phyloP scores from a whole-genome alignment of 2,329 filamentous ascomycete species.

The Cadophora sp. region DNA sequence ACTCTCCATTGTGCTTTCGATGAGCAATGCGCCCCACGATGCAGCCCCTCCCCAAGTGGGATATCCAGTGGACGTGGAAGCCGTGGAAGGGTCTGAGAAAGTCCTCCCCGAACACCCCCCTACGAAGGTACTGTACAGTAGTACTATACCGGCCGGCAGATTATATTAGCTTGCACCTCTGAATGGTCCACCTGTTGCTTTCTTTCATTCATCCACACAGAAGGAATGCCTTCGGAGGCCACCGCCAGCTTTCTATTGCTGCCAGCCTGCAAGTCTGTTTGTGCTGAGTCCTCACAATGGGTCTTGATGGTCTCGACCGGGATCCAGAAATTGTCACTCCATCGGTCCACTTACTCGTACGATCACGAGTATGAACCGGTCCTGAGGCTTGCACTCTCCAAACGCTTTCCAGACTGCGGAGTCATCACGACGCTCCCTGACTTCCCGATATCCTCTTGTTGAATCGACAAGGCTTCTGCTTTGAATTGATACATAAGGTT shows the following conservation, averaged over 20 bases:
- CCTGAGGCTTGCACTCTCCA: constrained; percentile 28
- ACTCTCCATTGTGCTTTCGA: constrained; percentile 2
- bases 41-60: background rate
- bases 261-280: background rate
- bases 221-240: constrained; percentile 23
- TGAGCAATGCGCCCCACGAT: background rate
- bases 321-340: constrained; percentile 31
- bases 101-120: constrained; percentile 8
- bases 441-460: constrained; percentile 22
- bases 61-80: background rate
- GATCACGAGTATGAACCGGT: constrained; percentile 37
- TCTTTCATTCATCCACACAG: constrained; percentile 9
- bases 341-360: constrained; percentile 34
- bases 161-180: background rate
- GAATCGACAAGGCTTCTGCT: constrained; percentile 18
- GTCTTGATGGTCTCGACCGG: constrained; percentile 9
- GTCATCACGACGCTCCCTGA: constrained; percentile 10
- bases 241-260: constrained; percentile 26
- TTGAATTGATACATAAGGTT: constrained; percentile 28
- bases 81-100: background rate
- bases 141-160: background rate
- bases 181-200: background rate
- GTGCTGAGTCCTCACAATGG: constrained; percentile 12
- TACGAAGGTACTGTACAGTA: too few relatives aligned
- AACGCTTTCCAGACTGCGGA: constrained; percentile 28